A percentile compares a stretch with the other conserved stretches of the same genome.
Evolutionary conservation across 2,329 filamentous ascomycete species (phyloP).

Genomic region (Aureobasidium sp.): DNA sequence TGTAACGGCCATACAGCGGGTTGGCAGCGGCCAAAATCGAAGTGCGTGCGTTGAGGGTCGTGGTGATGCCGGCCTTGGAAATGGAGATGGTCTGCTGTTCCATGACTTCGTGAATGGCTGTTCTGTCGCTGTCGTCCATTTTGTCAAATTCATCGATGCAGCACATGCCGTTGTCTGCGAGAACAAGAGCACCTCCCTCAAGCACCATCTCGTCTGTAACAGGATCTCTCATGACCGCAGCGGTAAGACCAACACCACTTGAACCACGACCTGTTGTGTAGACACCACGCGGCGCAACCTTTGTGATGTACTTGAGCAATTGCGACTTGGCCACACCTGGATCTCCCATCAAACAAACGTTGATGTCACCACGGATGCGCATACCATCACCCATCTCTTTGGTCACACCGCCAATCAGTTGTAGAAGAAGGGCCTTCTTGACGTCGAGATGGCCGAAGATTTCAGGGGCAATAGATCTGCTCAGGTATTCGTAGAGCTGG

Average conservation of each 20-base stretch:
- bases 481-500: slow-evolving; percentile 90
- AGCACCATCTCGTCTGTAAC: slow-evolving; percentile 66
- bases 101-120: slow-evolving; percentile 73
- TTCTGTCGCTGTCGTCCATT: slow-evolving; percentile 67
- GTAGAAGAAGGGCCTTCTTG: slow-evolving; percentile 92
- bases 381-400: slow-evolving; percentile 98
- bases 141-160: slow-evolving; percentile 77
- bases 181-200: slow-evolving; percentile 64
- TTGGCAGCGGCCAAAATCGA: slow-evolving; percentile 95
- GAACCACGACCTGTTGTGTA: slow-evolving; percentile 72
- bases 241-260: slow-evolving; percentile 66
- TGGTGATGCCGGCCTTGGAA: slow-evolving; percentile 71
- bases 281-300: slow-evolving; percentile 84
- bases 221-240: slow-evolving; percentile 68
- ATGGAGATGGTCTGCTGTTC: slow-evolving; percentile 73
- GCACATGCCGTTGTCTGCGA: slow-evolving; percentile 68
- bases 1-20: slow-evolving; percentile 95
- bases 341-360: slow-evolving; percentile 98
- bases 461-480: slow-evolving; percentile 92
- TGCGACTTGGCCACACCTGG: slow-evolving; percentile 99
- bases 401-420: slow-evolving; percentile 89
- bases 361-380: slow-evolving; percentile 98
- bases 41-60: slow-evolving; percentile 87
- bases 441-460: slow-evolving; percentile 96
- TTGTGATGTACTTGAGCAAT: slow-evolving; percentile 85